These are phyloP conservation scores for Flaveria robusta DNA, from an alignment of 129 eudicot species.

Conservation along the genomic window DNA sequence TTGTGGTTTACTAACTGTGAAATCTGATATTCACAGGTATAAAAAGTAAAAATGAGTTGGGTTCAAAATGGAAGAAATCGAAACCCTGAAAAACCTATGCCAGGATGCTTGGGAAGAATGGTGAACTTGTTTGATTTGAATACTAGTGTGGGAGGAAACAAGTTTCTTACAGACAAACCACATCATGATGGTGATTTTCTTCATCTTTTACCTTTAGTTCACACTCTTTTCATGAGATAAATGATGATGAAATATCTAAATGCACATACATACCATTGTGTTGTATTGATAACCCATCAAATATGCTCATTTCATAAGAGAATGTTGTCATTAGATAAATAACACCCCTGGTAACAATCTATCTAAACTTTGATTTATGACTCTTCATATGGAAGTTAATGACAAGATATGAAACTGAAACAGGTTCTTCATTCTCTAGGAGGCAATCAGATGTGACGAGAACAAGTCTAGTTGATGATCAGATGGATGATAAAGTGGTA, in stretches of 20 bases:
- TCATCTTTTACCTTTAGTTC: neutral
- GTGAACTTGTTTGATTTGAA: conserved; percentile 72
- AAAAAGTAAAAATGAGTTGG: conserved; percentile 57
- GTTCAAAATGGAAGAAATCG: conserved; percentile 45
- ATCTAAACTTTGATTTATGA: neutral
- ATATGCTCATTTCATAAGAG: neutral
- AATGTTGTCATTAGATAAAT: neutral
- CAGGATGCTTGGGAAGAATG: conserved; percentile 89
- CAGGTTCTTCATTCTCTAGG: conserved; percentile 76
- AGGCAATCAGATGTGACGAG: conserved; percentile 56
- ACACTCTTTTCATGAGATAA: neutral
- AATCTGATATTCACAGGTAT: conserved; percentile 41
- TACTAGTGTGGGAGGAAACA: conserved; percentile 51
- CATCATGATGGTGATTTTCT: conserved; percentile 53
- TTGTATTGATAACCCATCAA: neutral
- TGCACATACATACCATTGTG: neutral
- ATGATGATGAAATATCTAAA: neutral
- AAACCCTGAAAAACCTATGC: conserved; percentile 52
- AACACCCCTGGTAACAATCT: neutral
- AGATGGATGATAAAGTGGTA: conserved; percentile 68
- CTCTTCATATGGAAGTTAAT: neutral
- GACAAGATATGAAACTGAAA: conserved; percentile 23
- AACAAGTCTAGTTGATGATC: conserved; percentile 46
- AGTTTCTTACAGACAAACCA: conserved; percentile 70
- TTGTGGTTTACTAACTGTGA: conserved; percentile 18